Evolutionary conservation across 768 basidiomycete species (phyloP), one percentile per base, ranked within the genome.

Genomic region (Chiua virens): DNA sequence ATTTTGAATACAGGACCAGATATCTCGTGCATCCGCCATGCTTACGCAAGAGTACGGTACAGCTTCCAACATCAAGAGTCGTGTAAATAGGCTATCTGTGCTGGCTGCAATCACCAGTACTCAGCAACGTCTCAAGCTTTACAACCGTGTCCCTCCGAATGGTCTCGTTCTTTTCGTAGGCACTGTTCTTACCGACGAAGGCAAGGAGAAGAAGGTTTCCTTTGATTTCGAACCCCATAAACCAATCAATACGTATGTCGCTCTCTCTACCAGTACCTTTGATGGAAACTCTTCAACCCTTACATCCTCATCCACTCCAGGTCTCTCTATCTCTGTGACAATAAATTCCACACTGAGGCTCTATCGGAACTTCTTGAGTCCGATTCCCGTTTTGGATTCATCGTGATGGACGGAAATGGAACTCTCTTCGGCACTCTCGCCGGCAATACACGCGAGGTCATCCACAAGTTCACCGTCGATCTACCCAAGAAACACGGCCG

Each of bases 11-110:
- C 41, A 90, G 86, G 86, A 89, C 73, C 96, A 98, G 82, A 91
- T 99, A 69, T 95, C 95, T 34, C 87, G 93, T 54, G 87, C 89
- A 58, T 87, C 87, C 42, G 87, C 86, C 52, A 97, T 99, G 96
- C 83, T 99, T 68, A 98, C 96, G 47, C 94, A 96, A 69, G 97
- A 97, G 72, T 96, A 93, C 63, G 94, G 94, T 47, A 98, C 95
- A 8, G 97, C 97, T n/a, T 97, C 95, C 55, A 98, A 99, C 77
- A 98, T 99, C 79, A 99, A 99, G 71, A 97, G 94, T 56, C 92
- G 97, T 52, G 94, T 95, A 69, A 98, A 96, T 77, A 86, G 97
- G 62, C 85, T 97, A 18, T 99, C 97, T 37, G 97, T 99, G 22
- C 81, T 98, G 36, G 92, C 97, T 40, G 97, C 97, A 49, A 99